Conservation (phyloP, 1,139 yeast genomes). For the Yamadazyma mexicana region DNA sequence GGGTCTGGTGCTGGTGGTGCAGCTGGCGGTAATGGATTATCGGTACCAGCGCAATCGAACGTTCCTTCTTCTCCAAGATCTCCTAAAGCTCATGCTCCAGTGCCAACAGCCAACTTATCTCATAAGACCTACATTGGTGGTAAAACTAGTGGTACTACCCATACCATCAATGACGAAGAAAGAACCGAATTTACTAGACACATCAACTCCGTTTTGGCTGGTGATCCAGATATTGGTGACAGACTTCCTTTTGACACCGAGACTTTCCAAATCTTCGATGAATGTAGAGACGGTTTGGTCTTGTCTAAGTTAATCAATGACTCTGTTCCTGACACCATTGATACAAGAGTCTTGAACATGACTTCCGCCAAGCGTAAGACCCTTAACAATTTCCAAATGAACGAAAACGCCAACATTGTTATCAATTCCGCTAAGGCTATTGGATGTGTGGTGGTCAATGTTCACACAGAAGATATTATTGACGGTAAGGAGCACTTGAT, state of each 20-base stretch:
- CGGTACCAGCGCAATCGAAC: conserved; percentile 5
- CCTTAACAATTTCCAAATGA: conserved; percentile 93
- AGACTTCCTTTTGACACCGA: conserved; percentile 92
- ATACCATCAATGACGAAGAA: conserved; percentile 94
- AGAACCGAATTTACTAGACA: conserved; percentile 94
- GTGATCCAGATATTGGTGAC: conserved; percentile 84
- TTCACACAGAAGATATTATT: conserved; percentile 94
- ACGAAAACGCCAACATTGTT: conserved; percentile 95
- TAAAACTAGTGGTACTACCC: conserved; percentile 89
- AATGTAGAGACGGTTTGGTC: conserved; percentile 93
- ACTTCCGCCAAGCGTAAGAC: conserved; percentile 74
- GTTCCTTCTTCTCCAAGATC: conserved; percentile 25
- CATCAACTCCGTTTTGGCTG: conserved; percentile 86
- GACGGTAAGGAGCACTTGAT: conserved; percentile 97
- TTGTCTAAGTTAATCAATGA: conserved; percentile 92
- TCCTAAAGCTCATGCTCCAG: conserved; percentile 30
- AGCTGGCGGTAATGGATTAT: conserved; percentile 17
- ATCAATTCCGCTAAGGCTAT: conserved; percentile 98
- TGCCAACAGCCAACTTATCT: conserved; percentile 49
- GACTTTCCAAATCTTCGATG: conserved; percentile 93
- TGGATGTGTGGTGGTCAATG: conserved; percentile 97
- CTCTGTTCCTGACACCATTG: conserved; percentile 97
- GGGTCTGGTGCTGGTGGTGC: conserved; percentile 10
- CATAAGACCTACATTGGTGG: conserved; percentile 81
- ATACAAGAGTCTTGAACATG: conserved; percentile 91